Base-by-base conservation (phyloP, 116 monocot genomes). In the Cymodocea nodosa region DNA sequence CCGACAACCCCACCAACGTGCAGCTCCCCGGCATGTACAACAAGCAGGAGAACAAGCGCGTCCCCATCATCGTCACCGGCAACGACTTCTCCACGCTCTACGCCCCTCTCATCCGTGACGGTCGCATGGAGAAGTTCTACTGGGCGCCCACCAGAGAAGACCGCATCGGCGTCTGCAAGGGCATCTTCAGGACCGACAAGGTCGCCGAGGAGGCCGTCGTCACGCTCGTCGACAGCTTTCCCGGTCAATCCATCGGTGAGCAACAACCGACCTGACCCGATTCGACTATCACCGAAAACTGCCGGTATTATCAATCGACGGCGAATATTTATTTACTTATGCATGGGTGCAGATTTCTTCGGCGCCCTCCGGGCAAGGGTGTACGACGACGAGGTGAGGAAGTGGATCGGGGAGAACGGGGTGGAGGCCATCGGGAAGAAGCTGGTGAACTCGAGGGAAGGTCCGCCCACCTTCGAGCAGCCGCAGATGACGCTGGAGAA, bases 91-190 rank as follows among this genome's bases (percentile, higher is more conserved):
- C 95, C 57, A 95, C 95, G 5, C 72, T 95, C 35, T 95, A 95
- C 54, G 95, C 95, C 11, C 95, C 95, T 10, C 83, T 95, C 57
- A 95, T 95, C 48, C 95, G 90, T 72, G 95, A 95, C 35, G 95
- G 95, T 0, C 95, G 95, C 58, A 95, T 95, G 95, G 95, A 95
- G 79, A 95, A 95, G 70, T 95, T 90, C 85, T 95, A 95, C 85
- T 95, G 95, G 95, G 90, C 95, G 2, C 95, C 95, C 0, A 95
- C 95, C 50, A 81, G 86, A 18, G 89, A 89, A n/a, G 89, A 94
- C 79, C 74, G 94, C 4, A 74, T 94, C 51, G 90, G 90, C 11
- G 90, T 95, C 62, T 90, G 90, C 81, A n/a, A 4, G 0, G 95
- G 95, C 12, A 95, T 95, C 54, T 95, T 95, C 81, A 82, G 79